Percentiles rank a stretch among this genome's conserved stretches.
Conservation (phyloP, 192 early-diverging fungal genomes). For the Umbelopsis ramanniana region DNA sequence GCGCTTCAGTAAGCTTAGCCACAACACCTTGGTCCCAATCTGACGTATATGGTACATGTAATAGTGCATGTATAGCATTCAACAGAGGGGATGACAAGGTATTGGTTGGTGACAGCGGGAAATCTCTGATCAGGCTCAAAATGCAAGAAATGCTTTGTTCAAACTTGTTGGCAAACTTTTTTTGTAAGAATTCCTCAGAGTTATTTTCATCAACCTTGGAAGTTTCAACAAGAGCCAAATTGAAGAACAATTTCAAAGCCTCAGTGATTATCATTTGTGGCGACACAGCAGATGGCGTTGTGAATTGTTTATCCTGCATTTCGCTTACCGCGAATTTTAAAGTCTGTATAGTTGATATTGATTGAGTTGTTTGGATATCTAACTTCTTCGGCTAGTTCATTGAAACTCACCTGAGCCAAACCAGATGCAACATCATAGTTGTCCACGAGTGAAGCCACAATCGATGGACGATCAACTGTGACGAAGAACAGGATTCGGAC, state of each 20-base stretch:
- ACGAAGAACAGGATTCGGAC: slow-evolving; percentile 72
- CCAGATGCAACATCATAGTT: slow-evolving; percentile 40
- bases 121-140: slow-evolving; percentile 42
- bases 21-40: slow-evolving; percentile 36
- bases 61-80: slow-evolving; percentile 77
- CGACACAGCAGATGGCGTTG: neutral
- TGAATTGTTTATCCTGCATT: slow-evolving; percentile 11
- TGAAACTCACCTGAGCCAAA: slow-evolving; percentile 37
- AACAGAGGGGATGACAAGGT: slow-evolving; percentile 75
- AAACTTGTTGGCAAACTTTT: slow-evolving; percentile 32
- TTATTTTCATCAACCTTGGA: slow-evolving; percentile 27
- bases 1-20: slow-evolving; percentile 24
- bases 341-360: no score
- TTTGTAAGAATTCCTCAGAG: slow-evolving; percentile 23
- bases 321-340: slow-evolving; percentile 5
- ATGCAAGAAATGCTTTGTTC: slow-evolving; percentile 46
- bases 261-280: slow-evolving; percentile 52
- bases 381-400: no score
- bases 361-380: no score
- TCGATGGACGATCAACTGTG: slow-evolving; percentile 50
- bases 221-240: slow-evolving; percentile 51
- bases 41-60: slow-evolving; percentile 56
- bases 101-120: slow-evolving; percentile 43
- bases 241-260: slow-evolving; percentile 59
- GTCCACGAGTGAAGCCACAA: slow-evolving; percentile 50